Evolutionary conservation across 768 basidiomycete species (phyloP).

Genomic region (Cystobasidium ongulense): DNA sequence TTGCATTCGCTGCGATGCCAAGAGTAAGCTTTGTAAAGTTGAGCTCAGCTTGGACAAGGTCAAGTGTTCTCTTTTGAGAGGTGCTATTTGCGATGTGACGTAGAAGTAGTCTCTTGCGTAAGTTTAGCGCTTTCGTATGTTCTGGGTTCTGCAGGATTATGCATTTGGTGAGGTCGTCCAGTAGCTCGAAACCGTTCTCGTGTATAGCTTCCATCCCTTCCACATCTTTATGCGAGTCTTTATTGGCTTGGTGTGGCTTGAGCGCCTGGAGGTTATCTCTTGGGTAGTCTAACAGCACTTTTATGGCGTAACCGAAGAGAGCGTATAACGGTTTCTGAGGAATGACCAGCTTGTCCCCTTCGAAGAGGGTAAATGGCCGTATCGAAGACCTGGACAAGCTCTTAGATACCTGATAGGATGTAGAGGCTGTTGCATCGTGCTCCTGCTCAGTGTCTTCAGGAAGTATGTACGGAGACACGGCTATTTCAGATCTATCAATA

Average conservation of each 20-base stretch:
- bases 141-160: conserved; percentile 24
- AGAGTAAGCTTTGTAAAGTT: not conserved
- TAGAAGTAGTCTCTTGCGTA: not conserved
- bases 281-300: not conserved
- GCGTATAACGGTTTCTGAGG: conserved; percentile 23
- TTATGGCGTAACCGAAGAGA: not conserved
- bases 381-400: not conserved
- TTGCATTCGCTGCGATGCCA: conserved; percentile 14
- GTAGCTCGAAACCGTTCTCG: not conserved
- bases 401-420: not conserved
- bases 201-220: too few relatives aligned
- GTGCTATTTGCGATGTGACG: not conserved
- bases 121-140: conserved; percentile 13
- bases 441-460: not conserved
- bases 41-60: conserved; percentile 1
- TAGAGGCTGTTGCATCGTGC: not conserved
- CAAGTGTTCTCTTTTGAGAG: not conserved
- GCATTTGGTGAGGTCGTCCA: not conserved
- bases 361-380: conserved; percentile 20
- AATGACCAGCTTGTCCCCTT: conserved; percentile 25
- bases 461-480: conserved; percentile 10
- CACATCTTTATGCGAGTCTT: not conserved
- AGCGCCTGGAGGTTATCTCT: not conserved
- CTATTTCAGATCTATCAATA: conserved; percentile 19
- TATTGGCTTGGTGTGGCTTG: not conserved